Conservation (phyloP, 257 asterid genomes). For the Handroanthus guayacan region DNA sequence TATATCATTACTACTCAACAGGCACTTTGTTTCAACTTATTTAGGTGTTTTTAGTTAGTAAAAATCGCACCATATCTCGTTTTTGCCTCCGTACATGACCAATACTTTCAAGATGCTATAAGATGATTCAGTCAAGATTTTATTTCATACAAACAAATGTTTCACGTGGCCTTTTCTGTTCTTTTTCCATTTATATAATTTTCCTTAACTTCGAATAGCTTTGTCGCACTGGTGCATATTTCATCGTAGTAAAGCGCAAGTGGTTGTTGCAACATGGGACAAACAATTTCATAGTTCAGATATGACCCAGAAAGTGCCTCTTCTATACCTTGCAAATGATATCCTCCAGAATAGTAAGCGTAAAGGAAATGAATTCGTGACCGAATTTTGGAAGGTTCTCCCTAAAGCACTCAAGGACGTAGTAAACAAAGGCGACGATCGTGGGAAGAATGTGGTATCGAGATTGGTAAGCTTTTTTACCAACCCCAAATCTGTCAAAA, state of each 20-base stretch:
- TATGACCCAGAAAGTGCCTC: conserved; percentile 77
- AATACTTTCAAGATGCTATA: neutral
- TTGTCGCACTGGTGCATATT: conserved; percentile 97
- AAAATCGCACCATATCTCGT: neutral
- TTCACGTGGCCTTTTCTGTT: neutral
- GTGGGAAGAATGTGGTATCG: conserved; percentile 67
- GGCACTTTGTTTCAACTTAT: neutral
- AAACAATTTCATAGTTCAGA: conserved; percentile 78
- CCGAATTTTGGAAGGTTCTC: conserved; percentile 93
- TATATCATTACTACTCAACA: neutral
- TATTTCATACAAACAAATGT: neutral
- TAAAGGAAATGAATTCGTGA: conserved; percentile 89
- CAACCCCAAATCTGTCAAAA: neutral
- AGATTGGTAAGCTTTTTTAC: conserved; percentile 75
- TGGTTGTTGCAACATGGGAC: conserved; percentile 89
- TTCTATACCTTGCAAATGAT: conserved; percentile 91
- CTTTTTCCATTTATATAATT: neutral
- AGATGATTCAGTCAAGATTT: neutral
- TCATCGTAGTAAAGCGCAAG: conserved; percentile 90
- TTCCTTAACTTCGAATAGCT: conserved; percentile 69
- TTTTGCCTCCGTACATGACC: neutral
- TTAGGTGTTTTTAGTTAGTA: neutral
- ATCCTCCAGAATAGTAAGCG: conserved; percentile 94
- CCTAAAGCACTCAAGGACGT: conserved; percentile 87
- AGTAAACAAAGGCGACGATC: conserved; percentile 70